Conservation (phyloP, 345 rosid genomes). For the Eucalyptus marginata region DNA sequence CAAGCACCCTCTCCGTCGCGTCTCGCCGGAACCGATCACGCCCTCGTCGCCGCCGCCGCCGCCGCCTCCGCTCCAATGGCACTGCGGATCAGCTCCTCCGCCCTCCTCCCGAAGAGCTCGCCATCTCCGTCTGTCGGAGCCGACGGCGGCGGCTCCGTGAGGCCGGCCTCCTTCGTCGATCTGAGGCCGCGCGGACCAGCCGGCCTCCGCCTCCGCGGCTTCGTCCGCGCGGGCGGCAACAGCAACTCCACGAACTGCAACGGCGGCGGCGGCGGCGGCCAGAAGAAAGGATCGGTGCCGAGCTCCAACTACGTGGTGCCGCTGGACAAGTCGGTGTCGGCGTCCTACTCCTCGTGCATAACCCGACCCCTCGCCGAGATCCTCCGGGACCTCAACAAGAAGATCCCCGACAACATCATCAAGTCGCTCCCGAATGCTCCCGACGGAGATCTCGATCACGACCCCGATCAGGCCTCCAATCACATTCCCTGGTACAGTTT, state of each 20-base stretch:
- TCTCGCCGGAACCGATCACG: neutral
- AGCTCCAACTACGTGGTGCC: conserved; percentile 95
- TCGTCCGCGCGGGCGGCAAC: neutral
- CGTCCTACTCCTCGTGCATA: conserved; percentile 55
- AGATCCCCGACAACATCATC: conserved; percentile 83
- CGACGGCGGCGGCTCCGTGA: neutral
- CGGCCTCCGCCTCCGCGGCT: neutral
- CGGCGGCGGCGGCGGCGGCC: conserved; percentile 14
- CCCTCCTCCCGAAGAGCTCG: neutral
- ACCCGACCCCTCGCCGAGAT: conserved; percentile 91
- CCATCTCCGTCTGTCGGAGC: neutral
- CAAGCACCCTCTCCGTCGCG: neutral
- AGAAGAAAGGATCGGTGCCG: conserved; percentile 46
- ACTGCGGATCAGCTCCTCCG: neutral
- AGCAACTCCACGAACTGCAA: neutral
- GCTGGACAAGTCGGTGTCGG: conserved; percentile 53
- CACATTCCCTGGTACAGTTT: conserved; percentile 64
- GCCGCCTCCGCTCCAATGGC: neutral
- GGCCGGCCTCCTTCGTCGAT: neutral
- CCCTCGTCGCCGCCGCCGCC: neutral
- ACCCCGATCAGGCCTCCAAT: conserved; percentile 19
- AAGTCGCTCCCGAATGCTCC: conserved; percentile 17
- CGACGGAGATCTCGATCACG: neutral
- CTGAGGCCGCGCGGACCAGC: neutral
- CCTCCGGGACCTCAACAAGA: conserved; percentile 92